Percentiles rank a stretch among this genome's conserved stretches.
Conservation (phyloP, 2,329 filamentous ascomycete genomes). For the Colletotrichum falcatum region DNA sequence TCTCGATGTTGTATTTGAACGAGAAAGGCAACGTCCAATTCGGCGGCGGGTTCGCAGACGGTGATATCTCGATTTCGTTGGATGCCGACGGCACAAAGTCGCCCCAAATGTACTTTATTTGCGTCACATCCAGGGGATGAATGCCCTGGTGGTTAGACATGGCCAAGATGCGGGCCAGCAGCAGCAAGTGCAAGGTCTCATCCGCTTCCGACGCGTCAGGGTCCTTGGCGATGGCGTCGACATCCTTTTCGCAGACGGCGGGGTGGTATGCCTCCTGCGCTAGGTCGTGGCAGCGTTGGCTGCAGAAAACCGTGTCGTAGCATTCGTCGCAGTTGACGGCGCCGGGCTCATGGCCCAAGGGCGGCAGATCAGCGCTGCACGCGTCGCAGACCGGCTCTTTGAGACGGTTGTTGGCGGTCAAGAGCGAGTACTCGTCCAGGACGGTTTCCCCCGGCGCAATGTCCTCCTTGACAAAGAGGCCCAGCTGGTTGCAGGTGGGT, state of each 20-base stretch:
- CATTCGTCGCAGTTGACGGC: constrained; percentile 71
- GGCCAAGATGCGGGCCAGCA: constrained; percentile 72
- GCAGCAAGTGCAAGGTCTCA: constrained; percentile 71
- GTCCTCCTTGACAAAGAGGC: constrained; percentile 88
- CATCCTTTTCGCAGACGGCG: constrained; percentile 73
- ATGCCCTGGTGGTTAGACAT: constrained; percentile 70
- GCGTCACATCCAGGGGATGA: constrained; percentile 72
- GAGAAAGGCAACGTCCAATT: constrained; percentile 81
- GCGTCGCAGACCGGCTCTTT: constrained; percentile 92
- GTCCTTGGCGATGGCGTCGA: constrained; percentile 75
- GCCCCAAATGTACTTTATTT: constrained; percentile 77
- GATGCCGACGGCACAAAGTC: constrained; percentile 68
- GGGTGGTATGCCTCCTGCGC: constrained; percentile 73
- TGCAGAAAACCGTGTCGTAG: constrained; percentile 75
- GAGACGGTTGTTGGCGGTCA: constrained; percentile 90
- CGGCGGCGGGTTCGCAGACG: constrained; percentile 67
- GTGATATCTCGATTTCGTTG: constrained; percentile 66
- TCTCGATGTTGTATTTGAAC: constrained; percentile 80
- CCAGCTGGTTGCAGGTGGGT: constrained; percentile 79
- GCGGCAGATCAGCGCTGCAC: constrained; percentile 80
- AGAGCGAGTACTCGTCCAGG: constrained; percentile 83
- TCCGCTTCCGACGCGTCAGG: constrained; percentile 69
- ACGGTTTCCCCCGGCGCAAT: constrained; percentile 82
- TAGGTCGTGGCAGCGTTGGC: constrained; percentile 67
- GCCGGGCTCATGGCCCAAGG: constrained; percentile 60